Conservation (phyloP, 495 filamentous ascomycete genomes). For the Talaromyces ruber region DNA sequence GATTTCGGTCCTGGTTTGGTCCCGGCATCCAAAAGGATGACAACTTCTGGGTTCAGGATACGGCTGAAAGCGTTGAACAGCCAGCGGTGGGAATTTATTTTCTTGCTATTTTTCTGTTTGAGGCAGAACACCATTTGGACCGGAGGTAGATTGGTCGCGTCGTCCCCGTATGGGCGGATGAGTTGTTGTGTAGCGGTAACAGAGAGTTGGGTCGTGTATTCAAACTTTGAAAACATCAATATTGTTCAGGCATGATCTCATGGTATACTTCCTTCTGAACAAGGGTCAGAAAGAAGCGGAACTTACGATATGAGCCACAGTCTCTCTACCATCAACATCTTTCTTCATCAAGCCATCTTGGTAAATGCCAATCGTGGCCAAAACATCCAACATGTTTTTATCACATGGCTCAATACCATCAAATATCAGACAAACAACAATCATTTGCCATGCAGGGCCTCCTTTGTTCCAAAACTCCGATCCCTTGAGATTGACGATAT, state of each 20-base stretch:
- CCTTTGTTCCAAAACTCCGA: constrained; percentile 99
- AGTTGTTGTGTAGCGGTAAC: constrained; percentile 94
- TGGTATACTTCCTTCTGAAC: background rate
- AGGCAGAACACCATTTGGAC: constrained; percentile 99
- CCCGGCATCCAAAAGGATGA: constrained; percentile 90
- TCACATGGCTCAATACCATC: constrained; percentile 97
- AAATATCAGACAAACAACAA: constrained; percentile 92
- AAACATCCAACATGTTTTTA: constrained; percentile 85
- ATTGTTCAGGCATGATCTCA: background rate
- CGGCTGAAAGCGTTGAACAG: constrained; percentile 95
- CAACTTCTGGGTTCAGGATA: constrained; percentile 91
- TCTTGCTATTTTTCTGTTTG: constrained; percentile 98
- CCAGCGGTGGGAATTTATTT: constrained; percentile 99
- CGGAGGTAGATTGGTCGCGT: constrained; percentile 74
- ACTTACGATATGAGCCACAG: constrained; percentile 78
- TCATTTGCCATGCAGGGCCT: constrained; percentile 98
- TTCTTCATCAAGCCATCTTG: constrained; percentile 98
- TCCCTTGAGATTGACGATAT: constrained; percentile 96
- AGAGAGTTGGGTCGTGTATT: constrained; percentile 96
- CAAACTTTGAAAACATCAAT: constrained; percentile 49
- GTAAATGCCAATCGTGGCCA: constrained; percentile 91
- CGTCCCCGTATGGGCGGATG: constrained; percentile 82
- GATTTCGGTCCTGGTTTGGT: constrained; percentile 94
- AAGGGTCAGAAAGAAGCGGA: background rate
- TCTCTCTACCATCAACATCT: constrained; percentile 95